A percentile compares a stretch with the other conserved stretches of the same genome.
Evolutionary conservation across 192 early-diverging fungal genomes (phyloP).

Genomic region (Cetraspora pellucida): DNA sequence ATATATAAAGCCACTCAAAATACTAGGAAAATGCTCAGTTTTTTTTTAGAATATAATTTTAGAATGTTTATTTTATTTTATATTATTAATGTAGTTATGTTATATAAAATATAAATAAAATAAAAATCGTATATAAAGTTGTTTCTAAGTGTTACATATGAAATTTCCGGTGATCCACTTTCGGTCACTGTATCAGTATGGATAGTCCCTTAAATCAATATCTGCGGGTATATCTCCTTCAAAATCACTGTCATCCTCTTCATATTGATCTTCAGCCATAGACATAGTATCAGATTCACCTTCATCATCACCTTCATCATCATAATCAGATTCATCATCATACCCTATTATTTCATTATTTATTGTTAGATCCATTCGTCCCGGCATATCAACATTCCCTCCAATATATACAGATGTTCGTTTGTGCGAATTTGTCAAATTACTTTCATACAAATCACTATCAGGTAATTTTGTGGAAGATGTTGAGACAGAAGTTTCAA

Average conservation of each 20-base stretch:
- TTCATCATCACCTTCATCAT: constrained; percentile 33
- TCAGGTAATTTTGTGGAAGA: background rate
- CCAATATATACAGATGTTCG: background rate
- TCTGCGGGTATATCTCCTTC: constrained; percentile 18
- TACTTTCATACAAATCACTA: background rate
- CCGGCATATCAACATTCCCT: constrained; percentile 35
- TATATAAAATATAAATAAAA: too few species aligned
- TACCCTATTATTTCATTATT: background rate
- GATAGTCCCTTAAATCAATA: constrained; percentile 4
- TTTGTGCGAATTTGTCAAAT: background rate
- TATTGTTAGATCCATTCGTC: constrained; percentile 25
- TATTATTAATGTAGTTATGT: too few species aligned
- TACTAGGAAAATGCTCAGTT: too few species aligned
- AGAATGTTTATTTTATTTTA: too few species aligned
- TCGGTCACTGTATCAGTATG: background rate
- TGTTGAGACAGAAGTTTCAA: background rate
- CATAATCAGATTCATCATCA: constrained; percentile 17
- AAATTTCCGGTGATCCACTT: too few species aligned
- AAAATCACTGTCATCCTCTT: background rate
- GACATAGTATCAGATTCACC: background rate
- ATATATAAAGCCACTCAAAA: too few species aligned
- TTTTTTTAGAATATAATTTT: too few species aligned
- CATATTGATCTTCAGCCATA: background rate
- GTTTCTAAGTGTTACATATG: too few species aligned
- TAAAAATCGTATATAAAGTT: too few species aligned